Conservation (phyloP, 2,329 filamentous ascomycete species). For the Fusarium buharicum region DNA sequence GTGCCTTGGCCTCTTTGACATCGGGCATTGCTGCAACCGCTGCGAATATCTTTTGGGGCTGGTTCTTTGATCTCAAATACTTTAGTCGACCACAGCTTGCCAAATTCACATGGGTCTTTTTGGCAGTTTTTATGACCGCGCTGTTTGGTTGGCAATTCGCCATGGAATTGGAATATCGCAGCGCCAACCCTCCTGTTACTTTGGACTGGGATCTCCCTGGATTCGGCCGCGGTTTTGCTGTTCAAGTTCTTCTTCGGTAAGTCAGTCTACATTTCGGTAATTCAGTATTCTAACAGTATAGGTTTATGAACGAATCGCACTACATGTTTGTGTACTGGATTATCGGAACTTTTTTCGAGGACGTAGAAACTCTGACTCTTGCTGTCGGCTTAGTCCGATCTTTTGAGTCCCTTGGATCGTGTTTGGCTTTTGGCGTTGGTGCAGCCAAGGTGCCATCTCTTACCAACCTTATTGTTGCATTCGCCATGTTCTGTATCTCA, state of each 20-base stretch:
- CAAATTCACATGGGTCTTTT: conserved; percentile 55
- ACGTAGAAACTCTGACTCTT: conserved; percentile 62
- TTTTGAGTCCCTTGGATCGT: conserved; percentile 60
- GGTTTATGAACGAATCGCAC: conserved; percentile 62
- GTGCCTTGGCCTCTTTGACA: conserved; percentile 71
- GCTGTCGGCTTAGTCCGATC: conserved; percentile 59
- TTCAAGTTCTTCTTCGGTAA: conserved; percentile 59
- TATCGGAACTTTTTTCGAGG: conserved; percentile 61
- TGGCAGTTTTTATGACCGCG: conserved; percentile 55
- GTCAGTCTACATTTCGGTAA: too few relatives aligned
- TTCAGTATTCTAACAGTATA: conserved; percentile 18
- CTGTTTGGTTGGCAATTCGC: conserved; percentile 60
- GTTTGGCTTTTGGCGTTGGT: conserved; percentile 59
- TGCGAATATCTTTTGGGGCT: conserved; percentile 69
- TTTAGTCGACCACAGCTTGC: conserved; percentile 56
- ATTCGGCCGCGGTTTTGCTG: conserved; percentile 59
- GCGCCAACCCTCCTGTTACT: conserved; percentile 51
- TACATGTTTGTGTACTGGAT: conserved; percentile 65
- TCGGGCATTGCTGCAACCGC: conserved; percentile 72
- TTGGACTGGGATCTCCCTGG: conserved; percentile 58
- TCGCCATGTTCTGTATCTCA: conserved; percentile 58
- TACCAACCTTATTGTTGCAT: conserved; percentile 60
- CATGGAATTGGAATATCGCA: conserved; percentile 59
- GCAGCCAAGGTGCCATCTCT: conserved; percentile 58
- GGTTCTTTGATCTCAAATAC: conserved; percentile 65